Percentiles rank a stretch among this genome's conserved stretches.
Evolutionary conservation across 352 stramenopile species (phyloP).

Genomic region (Pythium brachiatum): DNA sequence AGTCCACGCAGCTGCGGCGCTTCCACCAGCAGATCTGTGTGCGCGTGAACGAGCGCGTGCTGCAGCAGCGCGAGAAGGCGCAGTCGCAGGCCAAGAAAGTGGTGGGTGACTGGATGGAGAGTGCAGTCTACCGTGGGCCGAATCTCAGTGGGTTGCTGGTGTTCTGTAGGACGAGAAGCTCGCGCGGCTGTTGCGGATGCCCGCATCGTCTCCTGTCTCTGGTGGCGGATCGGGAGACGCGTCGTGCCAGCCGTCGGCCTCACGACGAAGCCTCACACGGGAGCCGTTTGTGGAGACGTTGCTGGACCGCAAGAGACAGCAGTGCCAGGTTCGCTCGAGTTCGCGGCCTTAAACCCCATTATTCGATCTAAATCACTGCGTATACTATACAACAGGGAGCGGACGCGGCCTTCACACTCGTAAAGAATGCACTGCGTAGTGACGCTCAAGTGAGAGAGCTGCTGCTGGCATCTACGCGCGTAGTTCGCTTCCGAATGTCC

Average conservation of each 20-base stretch:
- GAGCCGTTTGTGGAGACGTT: not conserved
- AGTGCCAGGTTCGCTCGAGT: constrained; percentile 46
- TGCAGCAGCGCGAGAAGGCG: constrained; percentile 33
- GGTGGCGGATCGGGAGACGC: not conserved
- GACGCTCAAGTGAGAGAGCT: constrained; percentile 41
- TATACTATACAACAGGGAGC: constrained; percentile 2
- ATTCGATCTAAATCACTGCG: too few species aligned
- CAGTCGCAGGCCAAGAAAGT: constrained; percentile 29
- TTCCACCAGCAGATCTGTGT: constrained; percentile 66
- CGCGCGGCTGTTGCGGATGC: constrained; percentile 18
- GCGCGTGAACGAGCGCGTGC: constrained; percentile 45
- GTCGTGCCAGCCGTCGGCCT: not conserved
- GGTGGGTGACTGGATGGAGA: constrained; percentile 13
- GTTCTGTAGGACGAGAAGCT: constrained; percentile 27
- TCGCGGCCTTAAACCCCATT: too few species aligned
- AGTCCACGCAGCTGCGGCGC: constrained; percentile 43
- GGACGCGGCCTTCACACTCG: not conserved
- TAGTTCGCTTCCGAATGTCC: constrained; percentile 2
- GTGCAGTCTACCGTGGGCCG: too few species aligned
- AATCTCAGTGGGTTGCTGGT: too few species aligned
- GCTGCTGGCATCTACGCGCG: constrained; percentile 31
- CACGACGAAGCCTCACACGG: not conserved
- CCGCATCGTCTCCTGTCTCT: not conserved
- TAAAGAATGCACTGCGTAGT: constrained; percentile 26
- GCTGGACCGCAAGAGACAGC: constrained; percentile 9